These are phyloP conservation scores for Tetrahymena malaccensis DNA, from an alignment of 73 alveolate genomes.

Conservation along the genomic window DNA sequence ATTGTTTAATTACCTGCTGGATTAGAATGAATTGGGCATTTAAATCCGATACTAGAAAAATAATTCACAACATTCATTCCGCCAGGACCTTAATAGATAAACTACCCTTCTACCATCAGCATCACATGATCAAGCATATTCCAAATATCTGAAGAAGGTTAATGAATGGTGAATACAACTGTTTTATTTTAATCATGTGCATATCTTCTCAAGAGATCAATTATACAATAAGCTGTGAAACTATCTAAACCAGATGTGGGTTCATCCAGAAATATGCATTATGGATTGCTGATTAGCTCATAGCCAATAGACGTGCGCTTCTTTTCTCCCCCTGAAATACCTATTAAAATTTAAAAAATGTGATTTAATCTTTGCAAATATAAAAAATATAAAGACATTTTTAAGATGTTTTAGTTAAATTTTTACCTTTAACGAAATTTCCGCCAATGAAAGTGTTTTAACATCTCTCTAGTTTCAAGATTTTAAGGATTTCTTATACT, in stretches of 20 bases:
- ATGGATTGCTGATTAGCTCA: conserved; percentile 40
- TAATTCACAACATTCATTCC: conserved; percentile 37
- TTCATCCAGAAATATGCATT: conserved; percentile 30
- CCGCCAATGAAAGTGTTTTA: conserved; percentile 12
- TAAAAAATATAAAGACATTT: too few species aligned
- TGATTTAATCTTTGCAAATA: too few species aligned
- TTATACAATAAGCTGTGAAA: conserved; percentile 62
- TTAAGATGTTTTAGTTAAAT: too few species aligned
- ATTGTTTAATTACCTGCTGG: conserved; percentile 44
- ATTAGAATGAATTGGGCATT: conserved; percentile 62
- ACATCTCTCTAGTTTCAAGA: conserved; percentile 59
- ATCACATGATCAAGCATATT: conserved; percentile 23
- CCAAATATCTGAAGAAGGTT: conserved; percentile 34
- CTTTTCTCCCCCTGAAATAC: conserved; percentile 44
- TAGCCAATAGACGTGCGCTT: conserved; percentile 49
- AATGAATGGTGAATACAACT: conserved; percentile 30
- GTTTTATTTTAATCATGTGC: conserved; percentile 26
- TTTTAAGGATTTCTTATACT: conserved; percentile 58
- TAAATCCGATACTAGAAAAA: conserved; percentile 51
- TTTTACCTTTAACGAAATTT: background rate
- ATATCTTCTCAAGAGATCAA: background rate
- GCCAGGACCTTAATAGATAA: conserved; percentile 24
- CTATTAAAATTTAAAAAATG: background rate
- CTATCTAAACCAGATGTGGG: conserved; percentile 54
- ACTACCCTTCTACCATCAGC: conserved; percentile 26